Conservation (phyloP, 1,284 basidiomycete genomes). For the Trichosporon sp. region DNA sequence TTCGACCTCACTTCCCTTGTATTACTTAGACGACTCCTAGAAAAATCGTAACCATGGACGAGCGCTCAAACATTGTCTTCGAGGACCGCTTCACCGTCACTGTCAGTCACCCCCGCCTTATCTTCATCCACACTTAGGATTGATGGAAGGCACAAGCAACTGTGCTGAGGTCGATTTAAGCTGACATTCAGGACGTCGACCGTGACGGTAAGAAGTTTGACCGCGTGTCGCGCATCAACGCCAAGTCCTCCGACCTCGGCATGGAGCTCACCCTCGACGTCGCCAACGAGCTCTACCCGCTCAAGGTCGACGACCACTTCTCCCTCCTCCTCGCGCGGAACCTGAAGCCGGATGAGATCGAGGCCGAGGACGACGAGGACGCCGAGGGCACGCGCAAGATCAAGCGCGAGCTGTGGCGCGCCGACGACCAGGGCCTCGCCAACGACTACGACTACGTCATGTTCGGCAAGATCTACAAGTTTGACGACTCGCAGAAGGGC, state of each 20-base stretch:
- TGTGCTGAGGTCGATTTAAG: no score
- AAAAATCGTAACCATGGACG: conserved; percentile 27
- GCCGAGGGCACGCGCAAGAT: conserved; percentile 64
- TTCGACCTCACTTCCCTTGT: background rate
- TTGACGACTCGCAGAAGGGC: conserved; percentile 77
- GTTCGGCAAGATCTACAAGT: conserved; percentile 99
- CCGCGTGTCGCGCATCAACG: conserved; percentile 81
- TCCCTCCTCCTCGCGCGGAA: conserved; percentile 84
- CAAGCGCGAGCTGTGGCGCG: conserved; percentile 81
- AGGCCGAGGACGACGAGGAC: conserved; percentile 58
- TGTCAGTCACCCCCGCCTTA: conserved; percentile 47
- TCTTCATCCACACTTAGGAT: no score
- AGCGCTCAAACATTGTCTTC: conserved; percentile 63
- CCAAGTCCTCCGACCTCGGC: conserved; percentile 79
- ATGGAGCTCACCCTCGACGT: conserved; percentile 90
- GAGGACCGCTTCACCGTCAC: conserved; percentile 86
- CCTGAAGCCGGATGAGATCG: conserved; percentile 66
- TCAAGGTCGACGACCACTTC: conserved; percentile 71
- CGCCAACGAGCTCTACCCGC: conserved; percentile 81
- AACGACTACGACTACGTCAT: conserved; percentile 99
- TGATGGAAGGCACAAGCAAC: no score
- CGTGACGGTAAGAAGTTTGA: conserved; percentile 77
- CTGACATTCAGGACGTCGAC: conserved; percentile 63
- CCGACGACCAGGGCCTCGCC: conserved; percentile 78
- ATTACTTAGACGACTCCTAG: background rate